A percentile compares a stretch with the other conserved stretches of the same genome.
phyloP scores from a whole-genome alignment of 768 basidiomycete species.

The Boletus reticulatus region DNA sequence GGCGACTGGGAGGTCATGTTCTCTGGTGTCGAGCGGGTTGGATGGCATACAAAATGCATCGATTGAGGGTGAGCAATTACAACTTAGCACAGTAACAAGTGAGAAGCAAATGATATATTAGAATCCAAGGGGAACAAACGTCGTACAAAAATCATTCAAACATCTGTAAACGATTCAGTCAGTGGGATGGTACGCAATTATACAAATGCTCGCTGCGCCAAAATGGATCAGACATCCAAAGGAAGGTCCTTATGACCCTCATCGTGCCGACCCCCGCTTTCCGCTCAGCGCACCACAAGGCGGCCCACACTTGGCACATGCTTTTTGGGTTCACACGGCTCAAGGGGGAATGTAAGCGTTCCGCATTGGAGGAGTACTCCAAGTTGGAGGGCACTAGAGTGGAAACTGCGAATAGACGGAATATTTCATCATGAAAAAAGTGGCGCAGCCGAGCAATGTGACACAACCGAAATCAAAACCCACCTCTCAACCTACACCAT shows the following conservation, averaged over 20 bases:
- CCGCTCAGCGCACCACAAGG: slow-evolving; percentile 66
- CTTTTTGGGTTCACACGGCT: slow-evolving; percentile 68
- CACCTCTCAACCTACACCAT: slow-evolving; percentile 13
- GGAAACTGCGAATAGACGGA: slow-evolving; percentile 87
- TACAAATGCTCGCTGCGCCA: slow-evolving; percentile 23
- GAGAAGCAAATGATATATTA: neutral
- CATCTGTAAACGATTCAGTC: slow-evolving; percentile 7
- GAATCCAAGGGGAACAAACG: neutral
- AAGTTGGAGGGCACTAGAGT: slow-evolving; percentile 62
- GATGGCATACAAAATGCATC: neutral
- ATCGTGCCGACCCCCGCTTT: slow-evolving; percentile 71
- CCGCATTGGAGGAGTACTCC: slow-evolving; percentile 72
- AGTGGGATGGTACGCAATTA: neutral
- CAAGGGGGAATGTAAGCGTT: slow-evolving; percentile 73
- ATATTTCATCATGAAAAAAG: slow-evolving; percentile 50
- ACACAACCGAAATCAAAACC: slow-evolving; percentile 15
- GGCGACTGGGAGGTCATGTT: too few species aligned
- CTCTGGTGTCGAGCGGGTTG: neutral
- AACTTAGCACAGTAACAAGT: too few species aligned
- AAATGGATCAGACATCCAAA: slow-evolving; percentile 80
- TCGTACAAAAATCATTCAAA: neutral
- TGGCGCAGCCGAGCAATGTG: slow-evolving; percentile 17
- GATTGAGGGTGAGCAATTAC: neutral
- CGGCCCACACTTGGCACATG: slow-evolving; percentile 62
- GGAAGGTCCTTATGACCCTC: slow-evolving; percentile 74